Evolutionary conservation across 83 land plant species (phyloP).

Genomic region (Thuja plicata): DNA sequence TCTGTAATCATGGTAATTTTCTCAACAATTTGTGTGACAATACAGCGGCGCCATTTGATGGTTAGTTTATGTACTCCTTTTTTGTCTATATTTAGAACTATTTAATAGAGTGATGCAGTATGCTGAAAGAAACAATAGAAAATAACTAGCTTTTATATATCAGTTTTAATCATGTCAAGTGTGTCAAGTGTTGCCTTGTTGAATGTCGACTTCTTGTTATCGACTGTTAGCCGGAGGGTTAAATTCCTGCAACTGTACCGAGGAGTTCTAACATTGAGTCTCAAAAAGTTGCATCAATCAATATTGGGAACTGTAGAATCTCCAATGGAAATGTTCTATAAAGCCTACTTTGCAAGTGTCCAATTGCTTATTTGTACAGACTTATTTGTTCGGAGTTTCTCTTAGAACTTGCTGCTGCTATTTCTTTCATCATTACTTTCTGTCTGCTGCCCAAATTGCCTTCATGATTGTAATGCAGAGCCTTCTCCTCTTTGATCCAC

Average conservation of each 20-base stretch:
- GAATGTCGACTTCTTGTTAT: neutral
- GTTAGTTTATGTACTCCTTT: conserved; percentile 31
- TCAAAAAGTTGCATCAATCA: neutral
- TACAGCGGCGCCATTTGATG: conserved; percentile 94
- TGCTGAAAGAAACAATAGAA: neutral
- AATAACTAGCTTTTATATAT: neutral
- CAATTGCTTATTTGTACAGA: too few species aligned
- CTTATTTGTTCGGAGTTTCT: too few species aligned
- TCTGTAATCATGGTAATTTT: conserved; percentile 52
- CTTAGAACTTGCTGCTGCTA: neutral
- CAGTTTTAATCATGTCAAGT: neutral
- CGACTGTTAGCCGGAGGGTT: neutral
- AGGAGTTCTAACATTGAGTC: conserved; percentile 7
- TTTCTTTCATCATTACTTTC: neutral
- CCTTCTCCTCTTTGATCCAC: neutral
- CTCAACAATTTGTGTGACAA: conserved; percentile 74
- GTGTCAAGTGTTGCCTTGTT: neutral
- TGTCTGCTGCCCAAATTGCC: neutral
- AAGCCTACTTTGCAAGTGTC: neutral
- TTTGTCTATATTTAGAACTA: neutral
- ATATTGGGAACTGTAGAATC: neutral
- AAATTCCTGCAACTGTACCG: neutral
- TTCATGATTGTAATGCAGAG: neutral
- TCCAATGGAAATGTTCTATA: neutral
- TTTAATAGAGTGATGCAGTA: neutral